Conservation (phyloP, 106 monocot genomes). For the Iris macrosiphon region DNA sequence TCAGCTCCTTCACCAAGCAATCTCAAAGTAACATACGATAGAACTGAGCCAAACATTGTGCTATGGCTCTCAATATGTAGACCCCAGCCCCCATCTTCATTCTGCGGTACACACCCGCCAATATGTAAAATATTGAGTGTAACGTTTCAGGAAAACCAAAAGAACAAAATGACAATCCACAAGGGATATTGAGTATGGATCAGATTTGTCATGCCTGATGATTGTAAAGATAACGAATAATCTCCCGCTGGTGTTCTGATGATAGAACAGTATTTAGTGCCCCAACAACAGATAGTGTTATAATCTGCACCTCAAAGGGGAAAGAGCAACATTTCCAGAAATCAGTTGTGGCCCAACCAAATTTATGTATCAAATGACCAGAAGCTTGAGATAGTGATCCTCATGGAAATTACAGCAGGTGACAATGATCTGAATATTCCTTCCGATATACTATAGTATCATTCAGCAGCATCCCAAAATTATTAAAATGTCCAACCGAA, state of each 20-base stretch:
- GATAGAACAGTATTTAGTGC: constrained; percentile 43
- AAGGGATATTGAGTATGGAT: not conserved
- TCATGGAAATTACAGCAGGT: no score
- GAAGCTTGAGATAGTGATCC: no score
- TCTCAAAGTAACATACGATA: constrained; percentile 59
- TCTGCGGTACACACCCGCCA: constrained; percentile 22
- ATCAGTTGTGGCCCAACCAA: no score
- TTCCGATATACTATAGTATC: no score
- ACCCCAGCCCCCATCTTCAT: constrained; percentile 85
- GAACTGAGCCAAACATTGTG: constrained; percentile 69
- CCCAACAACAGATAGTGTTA: constrained; percentile 23
- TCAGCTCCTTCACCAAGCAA: constrained; percentile 58
- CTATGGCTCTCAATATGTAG: constrained; percentile 70
- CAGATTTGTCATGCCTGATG: constrained; percentile 62
- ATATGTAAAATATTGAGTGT: not conserved
- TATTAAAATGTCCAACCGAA: not conserved
- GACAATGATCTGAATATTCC: no score
- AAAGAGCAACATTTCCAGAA: no score
- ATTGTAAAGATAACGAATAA: constrained; percentile 62
- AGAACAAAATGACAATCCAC: no score
- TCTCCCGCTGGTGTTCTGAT: constrained; percentile 43
- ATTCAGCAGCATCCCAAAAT: no score
- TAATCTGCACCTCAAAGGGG: constrained; percentile 12
- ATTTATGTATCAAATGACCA: no score
- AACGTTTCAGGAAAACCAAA: not conserved